Base-by-base conservation (phyloP, 1,284 basidiomycete genomes). In the Chiua sp. region DNA sequence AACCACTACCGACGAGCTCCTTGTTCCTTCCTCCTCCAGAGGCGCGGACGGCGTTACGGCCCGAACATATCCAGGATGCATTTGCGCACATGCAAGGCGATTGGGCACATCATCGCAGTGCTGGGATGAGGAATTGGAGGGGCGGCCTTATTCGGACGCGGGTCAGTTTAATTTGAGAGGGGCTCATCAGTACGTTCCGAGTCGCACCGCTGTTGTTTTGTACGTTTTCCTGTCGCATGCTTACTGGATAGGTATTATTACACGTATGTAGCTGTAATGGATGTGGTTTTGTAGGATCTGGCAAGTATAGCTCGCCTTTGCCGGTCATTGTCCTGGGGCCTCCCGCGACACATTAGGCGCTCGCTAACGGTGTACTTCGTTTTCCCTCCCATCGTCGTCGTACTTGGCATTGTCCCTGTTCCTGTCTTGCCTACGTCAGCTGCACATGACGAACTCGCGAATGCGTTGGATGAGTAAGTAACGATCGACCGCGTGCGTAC, bases 41-140 rank as follows among this genome's bases (percentile, higher is more conserved):
- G 69, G 89, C 91, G 2, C 79, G 91, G 51, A 93, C 88, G 12
- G 86, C 92, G 0, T 76, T 96, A 50, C 79, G 86, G 46, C 90
- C 93, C 0, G 88, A 92, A 57, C 94, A 96, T 71, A 93, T 96
- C 18, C 88, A 94, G 65, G 93, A 94, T 71, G 94, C 94, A 0
- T 96, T 95, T 72, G 80, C 91, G 2, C 80, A 92, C 62, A 94
- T 96, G 86, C 93, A 96, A 74, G 83, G 87, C 20, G 90, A 94
- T 63, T 92, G 92, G 86, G 81, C 87, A 4, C 88, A 91, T 68
- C 82, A 83, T 53, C 86, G 93, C 50, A 89, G 88, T 23, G 91
- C 91, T 1, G 94, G 94, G 1, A 91, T 95, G 87, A 81, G 88
- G 61, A 94, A 95, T 72, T 96, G 91, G 89, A 81, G 92, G 53